These are phyloP conservation scores for Noccaea caerulescens DNA, from an alignment of 345 rosid genomes.

Conservation along the genomic window DNA sequence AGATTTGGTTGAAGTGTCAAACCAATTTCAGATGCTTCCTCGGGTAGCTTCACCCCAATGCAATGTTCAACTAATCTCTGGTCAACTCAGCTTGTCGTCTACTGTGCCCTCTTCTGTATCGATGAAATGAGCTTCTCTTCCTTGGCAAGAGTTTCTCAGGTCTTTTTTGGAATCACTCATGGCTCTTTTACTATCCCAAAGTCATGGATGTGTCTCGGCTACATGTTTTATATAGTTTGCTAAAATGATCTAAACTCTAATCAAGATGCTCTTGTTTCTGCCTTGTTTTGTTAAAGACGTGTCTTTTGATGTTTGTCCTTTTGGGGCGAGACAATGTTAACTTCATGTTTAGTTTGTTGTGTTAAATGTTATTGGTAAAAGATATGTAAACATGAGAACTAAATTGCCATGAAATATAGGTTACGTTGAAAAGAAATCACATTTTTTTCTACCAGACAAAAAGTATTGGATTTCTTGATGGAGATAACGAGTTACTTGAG, in stretches of 20 bases:
- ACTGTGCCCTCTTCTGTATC: background rate
- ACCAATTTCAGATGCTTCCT: background rate
- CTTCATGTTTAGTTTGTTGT: background rate
- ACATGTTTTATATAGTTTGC: background rate
- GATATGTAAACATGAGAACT: background rate
- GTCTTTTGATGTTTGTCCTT: background rate
- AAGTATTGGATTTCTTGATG: background rate
- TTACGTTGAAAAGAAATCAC: background rate
- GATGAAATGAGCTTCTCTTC: background rate
- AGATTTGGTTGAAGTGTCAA: background rate
- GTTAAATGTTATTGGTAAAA: background rate
- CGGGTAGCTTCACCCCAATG: conserved; percentile 23
- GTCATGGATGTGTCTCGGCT: background rate
- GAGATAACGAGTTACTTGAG: too few species aligned
- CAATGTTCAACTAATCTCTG: conserved; percentile 3
- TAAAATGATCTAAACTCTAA: background rate
- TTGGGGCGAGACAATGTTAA: background rate
- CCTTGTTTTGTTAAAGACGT: background rate
- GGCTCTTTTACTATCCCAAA: background rate
- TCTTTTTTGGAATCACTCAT: too few species aligned
- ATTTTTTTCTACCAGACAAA: background rate
- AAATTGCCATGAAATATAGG: background rate
- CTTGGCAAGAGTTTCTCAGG: background rate
- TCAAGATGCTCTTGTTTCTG: background rate
- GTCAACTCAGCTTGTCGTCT: background rate